Evolutionary conservation across 2,329 filamentous ascomycete species (phyloP).

Genomic region (Didymella pinodella): DNA sequence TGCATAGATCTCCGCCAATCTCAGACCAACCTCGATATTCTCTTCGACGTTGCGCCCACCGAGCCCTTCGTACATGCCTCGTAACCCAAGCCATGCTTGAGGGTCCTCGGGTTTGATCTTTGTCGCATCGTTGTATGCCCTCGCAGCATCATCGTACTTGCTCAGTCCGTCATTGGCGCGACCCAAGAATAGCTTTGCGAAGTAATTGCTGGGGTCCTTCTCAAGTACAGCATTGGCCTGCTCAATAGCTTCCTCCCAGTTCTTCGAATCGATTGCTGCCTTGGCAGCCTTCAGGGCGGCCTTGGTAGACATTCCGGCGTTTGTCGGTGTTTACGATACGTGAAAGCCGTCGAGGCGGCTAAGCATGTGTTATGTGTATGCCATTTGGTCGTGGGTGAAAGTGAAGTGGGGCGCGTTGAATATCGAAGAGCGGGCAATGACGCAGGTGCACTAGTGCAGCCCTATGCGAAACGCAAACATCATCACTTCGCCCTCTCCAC

Average conservation of each 20-base stretch:
- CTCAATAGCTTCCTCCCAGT: constrained; percentile 77
- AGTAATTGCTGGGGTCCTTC: constrained; percentile 80
- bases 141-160: constrained; percentile 75
- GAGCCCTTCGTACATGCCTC: constrained; percentile 84
- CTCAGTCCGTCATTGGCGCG: constrained; percentile 82
- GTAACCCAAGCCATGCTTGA: constrained; percentile 90
- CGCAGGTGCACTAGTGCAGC: constrained; percentile 40
- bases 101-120: constrained; percentile 75
- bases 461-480: constrained; percentile 38
- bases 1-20: constrained; percentile 77
- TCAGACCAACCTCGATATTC: constrained; percentile 77
- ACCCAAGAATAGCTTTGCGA: constrained; percentile 87
- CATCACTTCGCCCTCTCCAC: constrained; percentile 22
- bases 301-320: constrained; percentile 61
- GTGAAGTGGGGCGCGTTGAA: constrained; percentile 24
- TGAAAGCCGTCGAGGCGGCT: constrained; percentile 22
- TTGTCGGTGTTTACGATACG: background rate
- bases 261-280: constrained; percentile 76
- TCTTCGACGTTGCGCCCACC: constrained; percentile 71
- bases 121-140: constrained; percentile 76
- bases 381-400: constrained; percentile 31
- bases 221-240: constrained; percentile 74
- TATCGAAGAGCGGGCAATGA: constrained; percentile 32
- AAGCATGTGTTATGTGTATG: constrained; percentile 26
- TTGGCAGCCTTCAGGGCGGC: constrained; percentile 82